Evolutionary conservation across 306 rosid genomes (phyloP).

Genomic region (Rubus parviflorus): DNA sequence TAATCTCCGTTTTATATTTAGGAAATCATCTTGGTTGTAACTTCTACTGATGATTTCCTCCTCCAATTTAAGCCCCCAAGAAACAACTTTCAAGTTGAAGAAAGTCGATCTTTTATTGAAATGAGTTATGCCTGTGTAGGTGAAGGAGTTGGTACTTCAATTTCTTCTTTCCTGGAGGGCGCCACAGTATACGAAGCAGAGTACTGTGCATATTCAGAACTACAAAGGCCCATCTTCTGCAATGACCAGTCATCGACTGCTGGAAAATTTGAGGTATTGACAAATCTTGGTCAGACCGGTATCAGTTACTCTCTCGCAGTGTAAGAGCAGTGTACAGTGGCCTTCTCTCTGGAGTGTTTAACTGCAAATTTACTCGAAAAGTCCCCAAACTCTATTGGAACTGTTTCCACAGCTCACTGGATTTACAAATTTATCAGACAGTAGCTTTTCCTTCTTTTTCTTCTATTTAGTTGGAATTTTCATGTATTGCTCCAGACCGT

Average conservation of each 20-base stretch:
- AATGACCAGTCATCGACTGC: slow-evolving; percentile 35
- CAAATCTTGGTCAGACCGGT: slow-evolving; percentile 42
- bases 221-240: slow-evolving; percentile 59
- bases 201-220: slow-evolving; percentile 69
- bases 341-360: not conserved
- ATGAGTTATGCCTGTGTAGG: slow-evolving; percentile 34
- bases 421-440: slow-evolving; percentile 9
- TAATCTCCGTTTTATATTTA: not conserved
- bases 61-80: not conserved
- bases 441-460: not conserved
- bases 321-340: not conserved
- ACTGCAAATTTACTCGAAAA: slow-evolving; percentile 14
- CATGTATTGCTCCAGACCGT: not conserved
- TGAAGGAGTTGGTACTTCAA: slow-evolving; percentile 81
- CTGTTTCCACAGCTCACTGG: not conserved
- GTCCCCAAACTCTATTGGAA: not conserved
- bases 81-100: not conserved
- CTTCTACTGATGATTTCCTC: not conserved
- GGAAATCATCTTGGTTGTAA: not conserved
- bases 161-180: slow-evolving; percentile 49
- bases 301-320: slow-evolving; percentile 24
- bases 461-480: not conserved
- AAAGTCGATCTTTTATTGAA: not conserved
- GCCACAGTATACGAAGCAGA: slow-evolving; percentile 50
- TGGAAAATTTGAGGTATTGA: slow-evolving; percentile 64